phyloP scores from a whole-genome alignment of 176 grass and related monocot genomes.

The Aegilops speltoides region DNA sequence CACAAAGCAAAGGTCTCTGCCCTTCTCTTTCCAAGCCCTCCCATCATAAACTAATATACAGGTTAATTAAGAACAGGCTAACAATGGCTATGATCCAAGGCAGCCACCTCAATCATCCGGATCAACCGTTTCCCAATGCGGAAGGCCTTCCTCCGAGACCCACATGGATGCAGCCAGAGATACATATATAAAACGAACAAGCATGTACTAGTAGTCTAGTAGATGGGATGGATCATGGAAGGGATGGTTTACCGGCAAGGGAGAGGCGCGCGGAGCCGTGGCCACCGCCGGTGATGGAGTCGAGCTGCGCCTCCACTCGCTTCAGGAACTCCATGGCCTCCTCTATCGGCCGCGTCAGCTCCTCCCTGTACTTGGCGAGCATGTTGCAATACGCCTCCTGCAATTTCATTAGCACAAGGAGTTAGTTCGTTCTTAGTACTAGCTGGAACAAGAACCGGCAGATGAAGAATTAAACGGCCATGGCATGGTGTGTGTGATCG shows the following conservation, averaged over 20 bases:
- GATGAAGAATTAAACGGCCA: not conserved
- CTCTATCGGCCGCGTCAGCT: conserved; percentile 72
- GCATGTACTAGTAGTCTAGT: not conserved
- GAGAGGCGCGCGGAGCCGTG: conserved; percentile 37
- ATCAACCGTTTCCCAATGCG: conserved; percentile 41
- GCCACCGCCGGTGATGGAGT: conserved; percentile 54
- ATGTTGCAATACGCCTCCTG: conserved; percentile 93
- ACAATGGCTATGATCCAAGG: conserved; percentile 45
- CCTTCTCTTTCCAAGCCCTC: not conserved
- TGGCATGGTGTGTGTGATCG: not conserved
- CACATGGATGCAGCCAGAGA: conserved; percentile 5
- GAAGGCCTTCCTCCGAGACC: conserved; percentile 17
- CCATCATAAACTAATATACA: conserved; percentile 24
- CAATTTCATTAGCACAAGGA: not conserved
- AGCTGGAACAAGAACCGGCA: not conserved
- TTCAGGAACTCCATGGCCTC: conserved; percentile 86
- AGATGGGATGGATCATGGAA: not conserved
- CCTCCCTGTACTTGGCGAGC: conserved; percentile 81
- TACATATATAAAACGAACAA: not conserved
- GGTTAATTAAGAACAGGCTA: not conserved
- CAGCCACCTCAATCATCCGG: conserved; percentile 25
- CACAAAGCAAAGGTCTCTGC: conserved; percentile 16
- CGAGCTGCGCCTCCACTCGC: conserved; percentile 74
- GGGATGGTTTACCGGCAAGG: conserved; percentile 30
- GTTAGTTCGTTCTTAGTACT: not conserved